Conservation (phyloP, 306 rosid species). For the Quercus aquifolioides region DNA sequence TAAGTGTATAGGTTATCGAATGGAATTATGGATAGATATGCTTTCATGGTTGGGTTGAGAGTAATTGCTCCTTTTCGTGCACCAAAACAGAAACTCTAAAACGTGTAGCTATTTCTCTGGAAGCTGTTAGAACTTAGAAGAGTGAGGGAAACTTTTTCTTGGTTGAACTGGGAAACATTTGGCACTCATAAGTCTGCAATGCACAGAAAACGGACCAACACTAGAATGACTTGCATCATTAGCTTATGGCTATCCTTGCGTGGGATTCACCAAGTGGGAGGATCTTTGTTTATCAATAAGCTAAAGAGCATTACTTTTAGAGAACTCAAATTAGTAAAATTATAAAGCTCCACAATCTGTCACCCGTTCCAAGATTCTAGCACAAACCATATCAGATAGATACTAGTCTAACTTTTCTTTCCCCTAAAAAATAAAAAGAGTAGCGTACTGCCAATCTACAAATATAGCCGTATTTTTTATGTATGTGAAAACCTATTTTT, state of each 20-base stretch:
- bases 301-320: background rate
- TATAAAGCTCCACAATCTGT: background rate
- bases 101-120: background rate
- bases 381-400: background rate
- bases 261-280: background rate
- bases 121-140: background rate
- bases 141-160: background rate
- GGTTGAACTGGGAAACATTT: background rate
- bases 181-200: background rate
- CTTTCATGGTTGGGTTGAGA: background rate
- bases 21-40: background rate
- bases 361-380: background rate
- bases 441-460: background rate
- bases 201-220: background rate
- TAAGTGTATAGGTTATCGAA: background rate
- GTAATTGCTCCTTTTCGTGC: background rate
- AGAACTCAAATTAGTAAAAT: background rate
- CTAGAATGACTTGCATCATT: background rate
- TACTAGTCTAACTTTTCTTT: background rate
- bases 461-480: background rate
- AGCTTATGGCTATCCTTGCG: background rate
- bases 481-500: background rate
- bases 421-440: too few species aligned
- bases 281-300: background rate
- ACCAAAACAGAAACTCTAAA: too few species aligned